Percentiles rank a stretch among this genome's conserved stretches.
phyloP scores from a whole-genome alignment of 495 filamentous ascomycete genomes.

The Haplographium delicatum region DNA sequence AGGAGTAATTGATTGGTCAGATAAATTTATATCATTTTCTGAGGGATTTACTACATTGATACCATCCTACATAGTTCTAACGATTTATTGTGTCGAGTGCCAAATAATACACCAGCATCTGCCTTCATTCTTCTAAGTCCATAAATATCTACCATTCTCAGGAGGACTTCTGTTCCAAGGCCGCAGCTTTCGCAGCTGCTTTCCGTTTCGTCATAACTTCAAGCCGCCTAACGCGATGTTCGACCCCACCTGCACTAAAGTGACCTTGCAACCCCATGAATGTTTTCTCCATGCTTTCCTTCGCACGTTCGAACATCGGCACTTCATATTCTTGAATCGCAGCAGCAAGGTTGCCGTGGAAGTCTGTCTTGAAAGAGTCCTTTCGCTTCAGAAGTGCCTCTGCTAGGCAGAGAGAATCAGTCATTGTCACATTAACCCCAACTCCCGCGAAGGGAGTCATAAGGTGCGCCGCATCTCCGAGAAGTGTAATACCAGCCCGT shows the following conservation, averaged over 20 bases:
- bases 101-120: too few species aligned
- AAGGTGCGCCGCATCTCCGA: slow-evolving; percentile 59
- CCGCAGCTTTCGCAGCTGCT: too few species aligned
- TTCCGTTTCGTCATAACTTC: too few species aligned
- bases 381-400: slow-evolving; percentile 2
- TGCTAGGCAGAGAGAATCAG: slow-evolving; percentile 50
- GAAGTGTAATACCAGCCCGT: slow-evolving; percentile 39
- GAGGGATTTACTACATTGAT: too few species aligned
- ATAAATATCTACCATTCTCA: too few species aligned
- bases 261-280: slow-evolving; percentile 19
- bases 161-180: too few species aligned
- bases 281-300: slow-evolving; percentile 28
- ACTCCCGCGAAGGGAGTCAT: slow-evolving; percentile 58
- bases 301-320: slow-evolving; percentile 29
- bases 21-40: too few species aligned
- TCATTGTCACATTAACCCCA: slow-evolving; percentile 55
- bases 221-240: slow-evolving; percentile 5
- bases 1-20: too few species aligned
- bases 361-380: slow-evolving; percentile 14
- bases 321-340: slow-evolving; percentile 33
- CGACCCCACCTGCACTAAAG: slow-evolving; percentile 20
- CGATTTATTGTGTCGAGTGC: too few species aligned
- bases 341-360: slow-evolving; percentile 19
- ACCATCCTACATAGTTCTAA: too few species aligned
- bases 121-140: too few species aligned